Evolutionary conservation across 495 filamentous ascomycete species (phyloP), one percentile per base, ranked within the genome.

Genomic region (Chaetomium fimeti): DNA sequence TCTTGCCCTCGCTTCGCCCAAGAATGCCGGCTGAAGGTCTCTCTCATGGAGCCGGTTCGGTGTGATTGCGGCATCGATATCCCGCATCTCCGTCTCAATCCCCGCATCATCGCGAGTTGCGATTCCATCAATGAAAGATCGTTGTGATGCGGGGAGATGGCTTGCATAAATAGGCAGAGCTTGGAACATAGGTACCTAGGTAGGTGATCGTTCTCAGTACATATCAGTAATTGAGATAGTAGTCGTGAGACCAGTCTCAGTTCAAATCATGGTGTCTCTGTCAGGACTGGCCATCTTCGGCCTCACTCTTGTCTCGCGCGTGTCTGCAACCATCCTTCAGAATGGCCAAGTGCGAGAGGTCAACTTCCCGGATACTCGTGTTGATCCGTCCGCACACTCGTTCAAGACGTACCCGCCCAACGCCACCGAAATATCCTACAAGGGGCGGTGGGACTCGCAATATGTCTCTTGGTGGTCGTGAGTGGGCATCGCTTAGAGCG

Each of bases 381-480:
- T 84, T 29, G 71, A 82, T 55, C 64, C 69, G 5, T 69, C 72
- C 5, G 61, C 62, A 24, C 75, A 76, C 48, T 64, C 73, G 0
- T 80, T 80, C 62, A 78, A 63, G 25, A 84, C 74, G 2, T 90
- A 88, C 67, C 74, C 74, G 5, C 77, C 84, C 1, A 78, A 85
- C 71, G 80, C 83, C 0, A 69, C 77, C 2, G 85, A 89, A 67
- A 77, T 90, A n/a, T 84, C 85, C 0, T 89, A 88, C 76, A 87
- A 88, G 68, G 87, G 87, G 4, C 79, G 87, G 51, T 89, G 87
- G 87, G 87, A 89, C 74, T 84, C 83, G 22, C 79, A 85, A 60
- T 79, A 86, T 65, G 81, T 87, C 55, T 88, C 85, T 2, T 90
- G 85, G 84, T 87, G 78, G 85, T 83, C 81, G 80, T 82, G 73